phyloP scores from a whole-genome alignment of 441 rosid species.

The Geranium incanum region DNA sequence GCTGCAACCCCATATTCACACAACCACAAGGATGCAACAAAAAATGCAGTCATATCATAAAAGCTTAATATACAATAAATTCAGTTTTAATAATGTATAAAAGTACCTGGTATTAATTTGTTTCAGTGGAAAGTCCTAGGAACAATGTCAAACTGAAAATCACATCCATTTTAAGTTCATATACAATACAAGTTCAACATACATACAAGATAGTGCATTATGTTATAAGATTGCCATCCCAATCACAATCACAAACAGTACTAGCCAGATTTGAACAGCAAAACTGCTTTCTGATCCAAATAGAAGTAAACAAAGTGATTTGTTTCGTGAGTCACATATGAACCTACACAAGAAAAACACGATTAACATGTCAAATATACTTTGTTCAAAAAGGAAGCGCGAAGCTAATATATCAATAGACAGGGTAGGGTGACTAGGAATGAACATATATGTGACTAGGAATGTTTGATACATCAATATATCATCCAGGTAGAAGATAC shows the following conservation, averaged over 20 bases:
- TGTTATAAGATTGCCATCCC: conserved; percentile 10
- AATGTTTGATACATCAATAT: neutral
- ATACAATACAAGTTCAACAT: conserved; percentile 5
- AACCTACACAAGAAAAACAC: conserved; percentile 44
- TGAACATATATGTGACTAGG: neutral
- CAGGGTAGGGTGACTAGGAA: neutral
- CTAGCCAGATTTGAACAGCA: conserved; percentile 93
- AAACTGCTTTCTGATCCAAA: conserved; percentile 86
- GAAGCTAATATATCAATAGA: neutral
- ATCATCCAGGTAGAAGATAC: neutral
- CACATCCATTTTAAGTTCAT: neutral
- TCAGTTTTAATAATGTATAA: neutral
- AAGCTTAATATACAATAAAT: neutral
- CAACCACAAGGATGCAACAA: neutral
- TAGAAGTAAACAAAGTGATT: conserved; percentile 93
- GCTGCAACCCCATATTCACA: no score
- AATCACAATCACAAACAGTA: neutral
- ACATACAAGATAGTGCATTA: conserved; percentile 32
- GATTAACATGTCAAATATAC: conserved; percentile 7
- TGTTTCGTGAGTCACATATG: conserved; percentile 95
- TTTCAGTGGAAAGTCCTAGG: no score
- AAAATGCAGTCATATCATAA: neutral
- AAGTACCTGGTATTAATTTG: no score
- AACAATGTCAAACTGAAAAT: neutral
- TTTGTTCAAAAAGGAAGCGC: neutral